Conservation (phyloP, 2,329 filamentous ascomycete genomes). For the Mycosphaerella sp. region DNA sequence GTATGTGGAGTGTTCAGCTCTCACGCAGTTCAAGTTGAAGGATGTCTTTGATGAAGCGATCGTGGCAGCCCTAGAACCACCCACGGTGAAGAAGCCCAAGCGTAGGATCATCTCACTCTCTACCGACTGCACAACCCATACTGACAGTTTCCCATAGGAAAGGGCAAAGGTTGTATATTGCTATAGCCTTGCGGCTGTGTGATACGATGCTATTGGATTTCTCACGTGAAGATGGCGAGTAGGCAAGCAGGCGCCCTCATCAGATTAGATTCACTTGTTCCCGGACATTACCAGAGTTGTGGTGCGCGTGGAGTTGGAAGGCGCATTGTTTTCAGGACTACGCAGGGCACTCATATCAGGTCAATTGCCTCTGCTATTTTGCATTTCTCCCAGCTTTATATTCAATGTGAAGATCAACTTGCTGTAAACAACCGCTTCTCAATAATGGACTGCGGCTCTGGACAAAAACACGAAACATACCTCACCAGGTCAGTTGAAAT, state of each 20-base stretch:
- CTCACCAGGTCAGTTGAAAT: background rate
- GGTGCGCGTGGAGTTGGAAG: constrained; percentile 17
- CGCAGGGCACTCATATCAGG: constrained; percentile 19
- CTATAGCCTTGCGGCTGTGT: constrained; percentile 20
- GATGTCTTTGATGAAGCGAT: constrained; percentile 99
- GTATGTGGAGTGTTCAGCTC: constrained; percentile 96
- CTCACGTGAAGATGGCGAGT: background rate
- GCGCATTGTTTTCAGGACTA: constrained; percentile 17
- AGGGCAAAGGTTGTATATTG: constrained; percentile 33
- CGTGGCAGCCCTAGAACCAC: constrained; percentile 87
- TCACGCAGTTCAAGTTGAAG: constrained; percentile 98
- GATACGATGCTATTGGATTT: constrained; percentile 2
- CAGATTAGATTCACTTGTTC: constrained; percentile 13
- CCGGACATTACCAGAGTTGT: constrained; percentile 17
- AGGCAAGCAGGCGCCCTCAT: constrained; percentile 13
- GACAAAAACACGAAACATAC: background rate
- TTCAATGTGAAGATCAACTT: too few species aligned
- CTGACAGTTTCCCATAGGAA: constrained; percentile 16
- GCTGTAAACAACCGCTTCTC: too few species aligned
- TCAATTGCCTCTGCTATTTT: constrained; percentile 2
- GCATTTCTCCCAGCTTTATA: background rate
- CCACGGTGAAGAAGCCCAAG: constrained; percentile 63
- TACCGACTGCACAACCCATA: too few species aligned
- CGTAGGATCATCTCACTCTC: constrained; percentile 16
- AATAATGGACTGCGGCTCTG: background rate